Evolutionary conservation across 23 red algal genomes (phyloP).

Genomic region (Gracilaria domingensis): DNA sequence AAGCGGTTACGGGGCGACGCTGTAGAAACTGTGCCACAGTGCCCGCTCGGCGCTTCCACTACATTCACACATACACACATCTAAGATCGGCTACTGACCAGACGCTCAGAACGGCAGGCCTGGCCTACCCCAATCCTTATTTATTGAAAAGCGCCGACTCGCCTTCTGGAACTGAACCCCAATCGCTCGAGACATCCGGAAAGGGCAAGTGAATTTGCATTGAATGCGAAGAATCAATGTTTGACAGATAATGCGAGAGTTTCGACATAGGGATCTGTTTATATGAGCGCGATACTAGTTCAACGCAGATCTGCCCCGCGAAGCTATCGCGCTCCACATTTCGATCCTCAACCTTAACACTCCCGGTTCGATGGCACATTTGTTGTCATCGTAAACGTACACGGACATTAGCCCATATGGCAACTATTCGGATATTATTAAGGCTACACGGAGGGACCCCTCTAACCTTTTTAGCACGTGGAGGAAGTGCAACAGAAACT

Average conservation of each 20-base stretch:
- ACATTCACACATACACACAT: too few species aligned
- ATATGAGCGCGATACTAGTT: slow-evolving; percentile 85
- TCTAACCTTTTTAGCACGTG: slow-evolving; percentile 98
- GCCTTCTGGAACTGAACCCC: slow-evolving; percentile 94
- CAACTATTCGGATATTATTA: slow-evolving; percentile 99
- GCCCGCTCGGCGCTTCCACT: too few species aligned
- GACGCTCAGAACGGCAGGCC: too few species aligned
- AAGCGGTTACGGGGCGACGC: too few species aligned
- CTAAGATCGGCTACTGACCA: too few species aligned
- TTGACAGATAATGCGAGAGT: slow-evolving; percentile 99
- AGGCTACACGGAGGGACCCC: slow-evolving; percentile 98
- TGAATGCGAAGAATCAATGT: slow-evolving; percentile 98
- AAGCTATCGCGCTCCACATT: slow-evolving; percentile 80
- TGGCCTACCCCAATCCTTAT: too few species aligned
- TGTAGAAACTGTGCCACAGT: slow-evolving; percentile 52
- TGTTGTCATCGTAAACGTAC: slow-evolving; percentile 97
- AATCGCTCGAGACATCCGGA: slow-evolving; percentile 84
- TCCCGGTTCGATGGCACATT: slow-evolving; percentile 98
- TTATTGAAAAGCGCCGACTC: slow-evolving; percentile 94
- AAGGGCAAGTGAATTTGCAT: slow-evolving; percentile 90
- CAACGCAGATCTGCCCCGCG: slow-evolving; percentile 99
- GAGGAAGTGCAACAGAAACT: slow-evolving; percentile 95
- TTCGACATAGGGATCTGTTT: slow-evolving; percentile 94
- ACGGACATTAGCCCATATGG: slow-evolving; percentile 98
- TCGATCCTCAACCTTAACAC: slow-evolving; percentile 97